Conservation (phyloP, 1,139 yeast genomes). For the Nakaseomyces sp. region DNA sequence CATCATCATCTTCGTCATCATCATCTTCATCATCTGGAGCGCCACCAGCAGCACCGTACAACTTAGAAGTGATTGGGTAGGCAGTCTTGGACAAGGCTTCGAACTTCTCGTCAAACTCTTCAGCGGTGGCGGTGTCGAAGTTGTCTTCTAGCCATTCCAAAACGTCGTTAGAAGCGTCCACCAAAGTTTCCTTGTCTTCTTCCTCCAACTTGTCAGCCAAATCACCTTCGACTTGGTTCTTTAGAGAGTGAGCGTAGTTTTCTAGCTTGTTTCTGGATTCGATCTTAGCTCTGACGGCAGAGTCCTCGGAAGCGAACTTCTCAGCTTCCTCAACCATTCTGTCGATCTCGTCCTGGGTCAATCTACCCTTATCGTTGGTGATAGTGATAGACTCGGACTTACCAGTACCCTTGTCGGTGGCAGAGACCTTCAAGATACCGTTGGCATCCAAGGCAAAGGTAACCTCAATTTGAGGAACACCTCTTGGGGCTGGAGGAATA, state of each 20-base stretch:
- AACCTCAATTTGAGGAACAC: conserved; percentile 94
- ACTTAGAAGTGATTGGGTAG: conserved; percentile 85
- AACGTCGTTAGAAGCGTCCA: conserved; percentile 82
- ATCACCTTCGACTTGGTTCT: conserved; percentile 60
- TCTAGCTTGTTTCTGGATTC: conserved; percentile 84
- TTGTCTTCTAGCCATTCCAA: conserved; percentile 80
- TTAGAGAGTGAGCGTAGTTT: conserved; percentile 78
- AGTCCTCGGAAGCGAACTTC: conserved; percentile 81
- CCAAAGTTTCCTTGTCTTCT: conserved; percentile 84
- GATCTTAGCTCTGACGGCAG: conserved; percentile 68
- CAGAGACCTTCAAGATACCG: conserved; percentile 89
- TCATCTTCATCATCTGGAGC: conserved; percentile 56
- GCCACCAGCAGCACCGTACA: conserved; percentile 59
- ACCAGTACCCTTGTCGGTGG: conserved; percentile 94
- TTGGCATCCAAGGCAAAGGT: conserved; percentile 91
- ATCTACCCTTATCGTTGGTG: conserved; percentile 95
- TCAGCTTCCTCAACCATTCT: conserved; percentile 95
- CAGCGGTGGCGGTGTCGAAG: conserved; percentile 78
- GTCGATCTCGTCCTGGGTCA: conserved; percentile 82
- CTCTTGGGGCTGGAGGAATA: conserved; percentile 96
- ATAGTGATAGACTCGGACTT: conserved; percentile 89
- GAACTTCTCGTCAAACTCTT: conserved; percentile 90
- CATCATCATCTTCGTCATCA: conserved; percentile 33
- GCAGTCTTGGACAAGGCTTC: conserved; percentile 79
- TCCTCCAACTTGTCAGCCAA: conserved; percentile 74